Conservation (phyloP, 2,329 filamentous ascomycete species). For the Fusarium fracticaudum region DNA sequence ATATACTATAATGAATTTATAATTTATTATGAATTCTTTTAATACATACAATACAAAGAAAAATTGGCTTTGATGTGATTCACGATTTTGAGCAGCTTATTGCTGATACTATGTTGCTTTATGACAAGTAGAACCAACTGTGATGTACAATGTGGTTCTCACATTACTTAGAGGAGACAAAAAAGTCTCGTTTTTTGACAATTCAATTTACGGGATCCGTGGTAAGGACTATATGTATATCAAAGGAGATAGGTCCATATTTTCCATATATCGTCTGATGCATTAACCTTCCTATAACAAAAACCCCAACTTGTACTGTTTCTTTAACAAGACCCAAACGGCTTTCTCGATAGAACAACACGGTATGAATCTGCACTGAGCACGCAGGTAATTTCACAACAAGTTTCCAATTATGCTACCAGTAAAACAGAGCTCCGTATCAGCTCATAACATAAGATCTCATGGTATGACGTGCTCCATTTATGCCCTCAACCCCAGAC, state of each 20-base stretch:
- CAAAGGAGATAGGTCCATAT: rapidly evolving
- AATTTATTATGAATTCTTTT: too few species aligned
- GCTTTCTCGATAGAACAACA: neutral
- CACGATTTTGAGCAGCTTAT: too few species aligned
- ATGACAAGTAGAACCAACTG: neutral
- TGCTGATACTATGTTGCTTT: too few species aligned
- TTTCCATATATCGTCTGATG: neutral
- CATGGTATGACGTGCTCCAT: neutral
- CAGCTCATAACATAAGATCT: neutral
- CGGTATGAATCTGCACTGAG: rapidly evolving
- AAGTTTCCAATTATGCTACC: neutral
- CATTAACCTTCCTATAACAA: neutral
- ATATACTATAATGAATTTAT: too few species aligned
- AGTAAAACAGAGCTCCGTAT: rapidly evolving
- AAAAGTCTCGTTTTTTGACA: neutral
- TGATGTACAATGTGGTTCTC: too few species aligned
- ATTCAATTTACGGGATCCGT: rapidly evolving
- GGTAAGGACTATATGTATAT: rapidly evolving
- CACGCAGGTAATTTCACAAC: neutral
- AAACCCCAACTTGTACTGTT: neutral
- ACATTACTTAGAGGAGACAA: neutral
- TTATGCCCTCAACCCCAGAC: neutral
- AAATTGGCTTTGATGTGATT: too few species aligned
- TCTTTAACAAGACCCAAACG: neutral
- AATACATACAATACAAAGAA: too few species aligned